A percentile compares a stretch with the other conserved stretches of the same genome.
Conservation (phyloP, 441 rosid species). For the Biscutella auriculata region DNA sequence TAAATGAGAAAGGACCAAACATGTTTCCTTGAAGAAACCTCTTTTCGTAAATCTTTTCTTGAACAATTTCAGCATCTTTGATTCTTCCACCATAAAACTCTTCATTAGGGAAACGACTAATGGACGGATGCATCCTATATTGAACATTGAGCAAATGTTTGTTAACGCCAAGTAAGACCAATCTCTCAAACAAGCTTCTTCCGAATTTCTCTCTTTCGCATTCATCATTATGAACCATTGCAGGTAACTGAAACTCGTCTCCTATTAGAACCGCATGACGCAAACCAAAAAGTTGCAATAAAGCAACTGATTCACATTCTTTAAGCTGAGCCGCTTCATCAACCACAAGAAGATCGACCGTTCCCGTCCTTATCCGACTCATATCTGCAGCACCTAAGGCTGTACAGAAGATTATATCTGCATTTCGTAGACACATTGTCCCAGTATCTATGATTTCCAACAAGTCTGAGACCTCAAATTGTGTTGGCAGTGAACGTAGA, state of each 20-base stretch:
- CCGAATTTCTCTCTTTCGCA: constrained; percentile 16
- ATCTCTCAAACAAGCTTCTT: constrained; percentile 40
- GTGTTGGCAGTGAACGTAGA: constrained; percentile 6
- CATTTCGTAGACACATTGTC: constrained; percentile 20
- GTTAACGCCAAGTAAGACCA: constrained; percentile 17
- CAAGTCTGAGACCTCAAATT: background rate
- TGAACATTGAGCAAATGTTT: constrained; percentile 19
- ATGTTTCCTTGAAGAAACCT: constrained; percentile 16
- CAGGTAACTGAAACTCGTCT: constrained; percentile 32
- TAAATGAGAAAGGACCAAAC: constrained; percentile 32
- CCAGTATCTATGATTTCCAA: background rate
- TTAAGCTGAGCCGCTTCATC: constrained; percentile 35
- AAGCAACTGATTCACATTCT: background rate
- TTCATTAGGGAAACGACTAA: constrained; percentile 29
- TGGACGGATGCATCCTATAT: constrained; percentile 31
- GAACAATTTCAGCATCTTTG: constrained; percentile 24
- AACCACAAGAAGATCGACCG: constrained; percentile 22
- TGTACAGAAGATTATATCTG: constrained; percentile 31
- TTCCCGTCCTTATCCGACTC: background rate
- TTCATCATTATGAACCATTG: constrained; percentile 31
- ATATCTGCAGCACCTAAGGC: constrained; percentile 22
- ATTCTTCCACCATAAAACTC: constrained; percentile 26
- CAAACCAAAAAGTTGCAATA: constrained; percentile 25
- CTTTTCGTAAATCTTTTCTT: constrained; percentile 2
- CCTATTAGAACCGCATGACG: constrained; percentile 31